These are phyloP conservation scores for Aspergillus sp. DNA, from an alignment of 2,329 filamentous ascomycete species.

Conservation along the genomic window DNA sequence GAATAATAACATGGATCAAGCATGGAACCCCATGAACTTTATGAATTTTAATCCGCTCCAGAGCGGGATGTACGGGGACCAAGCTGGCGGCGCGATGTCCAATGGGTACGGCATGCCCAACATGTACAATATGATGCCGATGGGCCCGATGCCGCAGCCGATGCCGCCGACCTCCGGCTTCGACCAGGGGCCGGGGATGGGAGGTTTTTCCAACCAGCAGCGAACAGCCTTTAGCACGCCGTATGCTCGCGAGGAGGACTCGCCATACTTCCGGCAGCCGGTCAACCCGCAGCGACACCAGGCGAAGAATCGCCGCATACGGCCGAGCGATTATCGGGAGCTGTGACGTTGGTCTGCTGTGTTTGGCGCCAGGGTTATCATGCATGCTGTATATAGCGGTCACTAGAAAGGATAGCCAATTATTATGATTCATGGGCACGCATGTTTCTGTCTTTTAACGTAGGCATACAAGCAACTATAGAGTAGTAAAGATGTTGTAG, in stretches of 20 bases:
- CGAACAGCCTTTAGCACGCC: constrained; percentile 44
- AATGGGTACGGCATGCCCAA: constrained; percentile 23
- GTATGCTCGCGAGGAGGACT: constrained; percentile 61
- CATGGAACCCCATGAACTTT: constrained; percentile 38
- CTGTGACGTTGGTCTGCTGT: constrained; percentile 39
- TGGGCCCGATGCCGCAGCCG: constrained; percentile 19
- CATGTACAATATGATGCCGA: constrained; percentile 26
- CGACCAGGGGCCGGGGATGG: constrained; percentile 24
- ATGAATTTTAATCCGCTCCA: constrained; percentile 30
- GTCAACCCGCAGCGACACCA: constrained; percentile 89
- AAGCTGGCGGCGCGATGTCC: constrained; percentile 21
- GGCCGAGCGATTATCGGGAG: constrained; percentile 86
- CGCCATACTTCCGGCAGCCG: constrained; percentile 89
- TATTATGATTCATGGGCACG: too few relatives aligned
- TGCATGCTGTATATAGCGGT: too few relatives aligned
- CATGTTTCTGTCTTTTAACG: too few relatives aligned
- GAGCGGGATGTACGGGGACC: constrained; percentile 27
- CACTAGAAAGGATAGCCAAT: too few relatives aligned
- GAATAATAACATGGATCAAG: constrained; percentile 23
- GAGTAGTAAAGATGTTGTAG: too few relatives aligned
- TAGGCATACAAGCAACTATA: too few relatives aligned
- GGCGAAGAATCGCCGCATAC: constrained; percentile 65
- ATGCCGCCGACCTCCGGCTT: constrained; percentile 24
- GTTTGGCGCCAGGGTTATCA: too few relatives aligned
- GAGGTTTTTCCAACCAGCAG: constrained; percentile 50